Base-by-base conservation (phyloP, 2,329 filamentous ascomycete species). In the Orbilia oligospora region DNA sequence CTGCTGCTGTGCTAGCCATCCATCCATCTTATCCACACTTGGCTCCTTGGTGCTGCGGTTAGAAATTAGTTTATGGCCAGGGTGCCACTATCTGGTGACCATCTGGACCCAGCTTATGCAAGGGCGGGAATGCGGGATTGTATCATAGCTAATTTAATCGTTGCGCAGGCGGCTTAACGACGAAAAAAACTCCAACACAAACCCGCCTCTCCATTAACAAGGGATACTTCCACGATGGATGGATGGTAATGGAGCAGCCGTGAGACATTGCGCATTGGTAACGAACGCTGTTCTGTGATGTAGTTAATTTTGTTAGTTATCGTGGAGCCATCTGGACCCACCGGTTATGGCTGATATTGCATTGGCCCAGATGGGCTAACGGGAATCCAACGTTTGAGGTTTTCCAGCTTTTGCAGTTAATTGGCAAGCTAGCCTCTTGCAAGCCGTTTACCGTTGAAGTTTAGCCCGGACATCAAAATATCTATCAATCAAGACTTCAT, bases 101-200 rank as follows among this genome's bases (percentile, higher is more conserved):
- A 69, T 75, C 71, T 75, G 71, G 71, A 75, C 75, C 75, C 75
- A 72, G 68, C 63, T 78, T 65, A 78, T 78, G 75, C 75, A 78
- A 78, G 75, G 75, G 75, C 75, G 75, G 75, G 75, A 78, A 78
- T 78, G 75, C 75, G 75, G 75, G 75, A 78, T 78, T 78, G 75
- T 72, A 78, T 78, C 75, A 78, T 72, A 67, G 41, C 30, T 49
- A 66, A 73, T 67, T 73, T 73, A 73, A 73, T 73, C 70, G 49
- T 36, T 58, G 61, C 61, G 61, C 61, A 72, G 48, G 58, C 58
- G 69, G 69, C 36, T 72, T 72, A 51, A 71, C 44, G 44, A 18
- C 58, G 51, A 71, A 64, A n/a, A 20, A 18, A 63, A 44, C 55
- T 36, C 38, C 70, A 73, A 73, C 70, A 51, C 70, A 73, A 67